Base-by-base conservation (phyloP, 2,329 filamentous ascomycete genomes). In the Exserohilum rostratum region DNA sequence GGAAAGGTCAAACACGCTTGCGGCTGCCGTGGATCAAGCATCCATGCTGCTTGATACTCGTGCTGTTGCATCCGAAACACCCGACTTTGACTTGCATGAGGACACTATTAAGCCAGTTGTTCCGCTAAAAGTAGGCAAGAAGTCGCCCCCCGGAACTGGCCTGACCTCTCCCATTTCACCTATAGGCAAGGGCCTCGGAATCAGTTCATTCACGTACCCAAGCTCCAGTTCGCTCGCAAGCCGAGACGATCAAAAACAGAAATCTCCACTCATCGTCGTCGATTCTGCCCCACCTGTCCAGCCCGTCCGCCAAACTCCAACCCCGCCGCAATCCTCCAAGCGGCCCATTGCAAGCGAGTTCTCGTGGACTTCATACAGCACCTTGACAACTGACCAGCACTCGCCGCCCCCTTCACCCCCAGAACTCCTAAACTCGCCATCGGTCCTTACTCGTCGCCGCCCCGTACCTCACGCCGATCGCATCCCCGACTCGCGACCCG, bases 331-430 rank as follows among this genome's bases (percentile, higher is more conserved):
- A 37, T 61, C 60, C n/a, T 66, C 60, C 40, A 53, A 67, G 42
- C 53, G 67, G 53, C 61, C 53, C 20, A 37, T 60, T 7, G 38
- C 53, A 22, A 72, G 69, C 22, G 64, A 66, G 34, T 72, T 72
- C 42, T 68, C 69, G 25, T 70, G 68, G 64, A 70, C 67, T 15
- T 70, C 68, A 13, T 70, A 70, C 46, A 70, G 67, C 34, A 63
- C 58, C n/a, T 7, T 25, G 53, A 73, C 71, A 6, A 76, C 74
- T 3, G 73, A 77, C 52, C 74, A 77, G 43, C 72, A 76, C 48
- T 77, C 76, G 43, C 76, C 76, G 35, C 77, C 77, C 3, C 72
- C 75, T 9, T 78, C 75, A 46, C 78, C 78, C 15, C 73, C 70
- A n/a, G n/a, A n/a, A 15, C 64, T 77, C 9, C 73, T 18, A n/a